Evolutionary conservation across 1,139 yeast species (phyloP).

Genomic region (Blastobotrys buckinghamii): DNA sequence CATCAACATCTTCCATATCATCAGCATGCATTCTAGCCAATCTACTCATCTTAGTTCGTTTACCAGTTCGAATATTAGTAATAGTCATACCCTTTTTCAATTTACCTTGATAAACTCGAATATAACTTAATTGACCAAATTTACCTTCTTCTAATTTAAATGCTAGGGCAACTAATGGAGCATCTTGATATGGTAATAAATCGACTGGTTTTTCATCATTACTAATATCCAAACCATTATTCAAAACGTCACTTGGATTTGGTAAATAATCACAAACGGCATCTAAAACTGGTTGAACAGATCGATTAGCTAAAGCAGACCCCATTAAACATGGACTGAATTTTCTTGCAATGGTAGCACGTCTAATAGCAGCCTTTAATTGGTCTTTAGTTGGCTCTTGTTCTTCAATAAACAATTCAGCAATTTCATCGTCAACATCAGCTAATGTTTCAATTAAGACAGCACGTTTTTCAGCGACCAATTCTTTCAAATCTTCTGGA

Average conservation of each 20-base stretch:
- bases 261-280: conserved; percentile 96
- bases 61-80: conserved; percentile 86
- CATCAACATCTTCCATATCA: conserved; percentile 96
- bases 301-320: conserved; percentile 92
- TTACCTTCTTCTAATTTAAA: conserved; percentile 98
- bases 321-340: conserved; percentile 99
- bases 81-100: conserved; percentile 86
- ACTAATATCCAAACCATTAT: conserved; percentile 77
- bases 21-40: conserved; percentile 98
- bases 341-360: conserved; percentile 93
- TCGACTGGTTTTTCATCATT: conserved; percentile 67
- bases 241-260: conserved; percentile 86
- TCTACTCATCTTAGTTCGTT: conserved; percentile 90
- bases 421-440: conserved; percentile 96
- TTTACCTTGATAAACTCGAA: conserved; percentile 95
- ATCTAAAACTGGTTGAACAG: conserved; percentile 91
- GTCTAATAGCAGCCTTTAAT: conserved; percentile 81
- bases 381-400: conserved; percentile 79
- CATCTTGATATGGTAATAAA: conserved; percentile 63
- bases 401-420: conserved; percentile 88
- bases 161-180: conserved; percentile 93
- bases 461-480: conserved; percentile 81
- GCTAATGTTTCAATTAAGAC: conserved; percentile 87
- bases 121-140: conserved; percentile 93
- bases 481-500: conserved; percentile 67